A percentile compares a stretch with the other conserved stretches of the same genome.
phyloP scores from a whole-genome alignment of 75 land plant genomes.

The Selaginella tamariscina region DNA sequence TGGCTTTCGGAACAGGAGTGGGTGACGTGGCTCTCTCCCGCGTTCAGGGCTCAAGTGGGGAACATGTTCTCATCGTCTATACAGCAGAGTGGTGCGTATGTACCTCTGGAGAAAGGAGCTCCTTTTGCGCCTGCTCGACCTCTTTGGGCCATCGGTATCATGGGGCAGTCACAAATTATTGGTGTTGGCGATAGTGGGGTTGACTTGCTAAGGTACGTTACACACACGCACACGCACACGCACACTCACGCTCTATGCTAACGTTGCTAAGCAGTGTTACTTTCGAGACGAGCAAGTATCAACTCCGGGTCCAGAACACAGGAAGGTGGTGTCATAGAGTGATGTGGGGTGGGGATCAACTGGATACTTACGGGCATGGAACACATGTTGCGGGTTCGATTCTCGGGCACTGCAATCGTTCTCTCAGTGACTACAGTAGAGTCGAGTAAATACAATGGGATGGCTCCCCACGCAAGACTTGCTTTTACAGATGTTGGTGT shows the following conservation, averaged over 20 bases:
- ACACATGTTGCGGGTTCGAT: constrained; percentile 25
- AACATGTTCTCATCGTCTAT: constrained; percentile 5
- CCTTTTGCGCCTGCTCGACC: not conserved
- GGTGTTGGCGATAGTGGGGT: not conserved
- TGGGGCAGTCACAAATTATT: not conserved
- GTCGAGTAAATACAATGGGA: constrained; percentile 12
- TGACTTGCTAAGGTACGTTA: not conserved
- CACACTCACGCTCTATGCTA: not conserved
- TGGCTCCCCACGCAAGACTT: constrained; percentile 23
- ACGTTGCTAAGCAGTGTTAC: not conserved
- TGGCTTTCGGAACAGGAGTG: constrained; percentile 4
- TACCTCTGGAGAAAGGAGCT: not conserved
- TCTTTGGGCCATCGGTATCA: not conserved
- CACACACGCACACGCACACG: not conserved
- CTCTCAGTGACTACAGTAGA: not conserved
- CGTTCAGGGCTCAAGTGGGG: not conserved
- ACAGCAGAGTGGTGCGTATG: constrained; percentile 1
- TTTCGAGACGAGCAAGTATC: not conserved
- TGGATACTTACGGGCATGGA: constrained; percentile 16
- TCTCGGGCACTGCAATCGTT: constrained; percentile 7
- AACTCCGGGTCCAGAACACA: not conserved
- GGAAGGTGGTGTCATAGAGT: not conserved
- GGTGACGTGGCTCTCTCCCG: constrained; percentile 8
- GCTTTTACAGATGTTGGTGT: not conserved
- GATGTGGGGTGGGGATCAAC: not conserved